phyloP scores from a whole-genome alignment of 163 green algal species.

The Trebouxiophyceae sp. region DNA sequence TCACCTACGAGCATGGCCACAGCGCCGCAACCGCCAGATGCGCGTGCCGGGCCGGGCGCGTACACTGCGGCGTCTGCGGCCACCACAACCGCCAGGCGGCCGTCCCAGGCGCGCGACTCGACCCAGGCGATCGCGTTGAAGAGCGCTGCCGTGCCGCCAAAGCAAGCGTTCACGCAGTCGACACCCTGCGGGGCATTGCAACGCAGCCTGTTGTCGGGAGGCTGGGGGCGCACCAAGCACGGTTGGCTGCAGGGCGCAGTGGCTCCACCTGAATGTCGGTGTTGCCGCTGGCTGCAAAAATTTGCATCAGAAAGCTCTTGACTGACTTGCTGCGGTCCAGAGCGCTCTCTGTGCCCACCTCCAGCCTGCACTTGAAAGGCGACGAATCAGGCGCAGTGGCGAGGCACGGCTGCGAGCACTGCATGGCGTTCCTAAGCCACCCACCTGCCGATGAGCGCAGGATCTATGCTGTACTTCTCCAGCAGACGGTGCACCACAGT shows the following conservation, averaged over 20 bases:
- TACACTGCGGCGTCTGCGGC: constrained; percentile 67
- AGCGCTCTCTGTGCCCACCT: constrained; percentile 70
- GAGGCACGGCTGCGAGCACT: neutral
- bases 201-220: no score
- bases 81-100: constrained; percentile 64
- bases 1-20: constrained; percentile 58
- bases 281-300: constrained; percentile 63
- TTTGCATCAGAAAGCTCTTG: constrained; percentile 67
- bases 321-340: constrained; percentile 76
- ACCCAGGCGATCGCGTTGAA: constrained; percentile 74
- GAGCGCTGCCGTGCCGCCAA: constrained; percentile 77
- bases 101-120: constrained; percentile 69
- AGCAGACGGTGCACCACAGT: constrained; percentile 51
- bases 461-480: constrained; percentile 33
- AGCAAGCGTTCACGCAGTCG: constrained; percentile 80
- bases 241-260: neutral
- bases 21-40: constrained; percentile 53
- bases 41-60: constrained; percentile 40
- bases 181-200: constrained; percentile 61
- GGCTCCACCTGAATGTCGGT: constrained; percentile 39
- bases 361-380: constrained; percentile 37
- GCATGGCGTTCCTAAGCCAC: neutral
- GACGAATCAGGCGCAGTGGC: neutral
- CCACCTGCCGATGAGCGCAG: constrained; percentile 30
- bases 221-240: no score